Evolutionary conservation across 768 basidiomycete species (phyloP).

Genomic region (Mycena chlorophos): DNA sequence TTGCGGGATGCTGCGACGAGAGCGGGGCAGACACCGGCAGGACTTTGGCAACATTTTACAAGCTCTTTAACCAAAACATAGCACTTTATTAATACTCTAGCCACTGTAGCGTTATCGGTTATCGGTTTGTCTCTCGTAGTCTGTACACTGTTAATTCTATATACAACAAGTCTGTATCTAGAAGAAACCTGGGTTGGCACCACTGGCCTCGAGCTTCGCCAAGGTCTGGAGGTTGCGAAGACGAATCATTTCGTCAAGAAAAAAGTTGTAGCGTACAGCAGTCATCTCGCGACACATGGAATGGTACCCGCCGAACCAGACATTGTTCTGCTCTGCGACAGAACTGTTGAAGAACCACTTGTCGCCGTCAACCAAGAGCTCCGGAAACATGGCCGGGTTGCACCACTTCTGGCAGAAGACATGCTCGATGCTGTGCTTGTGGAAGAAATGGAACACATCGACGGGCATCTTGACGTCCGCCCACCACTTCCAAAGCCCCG

Average conservation of each 20-base stretch:
- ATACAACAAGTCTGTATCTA: too few species aligned
- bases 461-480: constrained; percentile 12
- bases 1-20: not conserved
- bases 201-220: constrained; percentile 17
- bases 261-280: constrained; percentile 32
- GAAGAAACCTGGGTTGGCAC: constrained; percentile 15
- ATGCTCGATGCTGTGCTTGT: constrained; percentile 17
- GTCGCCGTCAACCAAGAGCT: constrained; percentile 9
- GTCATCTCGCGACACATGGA: constrained; percentile 35
- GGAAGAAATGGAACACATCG: constrained; percentile 19
- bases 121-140: not conserved
- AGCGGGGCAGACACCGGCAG: not conserved
- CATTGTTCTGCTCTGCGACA: constrained; percentile 37
- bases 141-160: not conserved
- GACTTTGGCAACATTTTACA: not conserved
- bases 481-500: constrained; percentile 4
- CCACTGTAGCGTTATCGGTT: not conserved
- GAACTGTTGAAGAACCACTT: constrained; percentile 36
- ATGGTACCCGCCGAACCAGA: constrained; percentile 37
- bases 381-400: constrained; percentile 9
- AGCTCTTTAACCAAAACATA: not conserved
- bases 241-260: constrained; percentile 42
- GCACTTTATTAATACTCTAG: not conserved
- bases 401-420: constrained; percentile 13
- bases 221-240: constrained; percentile 25